Conservation (phyloP, 179 eudicot genomes). For the Nepenthes alata region DNA sequence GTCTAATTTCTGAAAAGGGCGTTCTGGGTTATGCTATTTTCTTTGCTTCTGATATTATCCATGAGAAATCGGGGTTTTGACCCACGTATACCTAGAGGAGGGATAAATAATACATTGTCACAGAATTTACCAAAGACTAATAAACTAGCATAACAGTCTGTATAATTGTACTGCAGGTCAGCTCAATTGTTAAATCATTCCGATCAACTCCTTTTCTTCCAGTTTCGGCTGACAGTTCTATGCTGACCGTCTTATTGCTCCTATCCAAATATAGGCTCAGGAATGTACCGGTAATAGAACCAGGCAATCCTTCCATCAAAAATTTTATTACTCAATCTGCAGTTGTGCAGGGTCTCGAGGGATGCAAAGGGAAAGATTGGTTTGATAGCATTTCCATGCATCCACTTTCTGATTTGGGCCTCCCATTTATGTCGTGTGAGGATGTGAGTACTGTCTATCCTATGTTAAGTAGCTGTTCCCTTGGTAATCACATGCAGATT, state of each 20-base stretch:
- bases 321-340: constrained; percentile 94
- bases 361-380: constrained; percentile 87
- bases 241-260: constrained; percentile 74
- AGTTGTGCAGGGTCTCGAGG: constrained; percentile 59
- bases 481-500: not conserved
- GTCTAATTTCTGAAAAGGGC: constrained; percentile 1
- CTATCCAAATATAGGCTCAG: constrained; percentile 84
- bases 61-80: too few species aligned
- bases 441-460: constrained; percentile 28
- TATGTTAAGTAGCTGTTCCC: not conserved
- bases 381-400: constrained; percentile 59
- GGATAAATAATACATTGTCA: not conserved
- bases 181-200: constrained; percentile 50
- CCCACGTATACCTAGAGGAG: not conserved
- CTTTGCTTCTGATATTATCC: too few species aligned
- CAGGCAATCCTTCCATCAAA: constrained; percentile 51
- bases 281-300: constrained; percentile 81
- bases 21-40: too few species aligned
- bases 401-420: constrained; percentile 67
- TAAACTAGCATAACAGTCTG: too few species aligned
- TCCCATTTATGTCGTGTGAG: constrained; percentile 68
- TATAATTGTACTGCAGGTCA: constrained; percentile 41
- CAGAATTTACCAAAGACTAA: too few species aligned
- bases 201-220: constrained; percentile 84
- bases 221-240: constrained; percentile 63